Evolutionary conservation across 768 basidiomycete genomes (phyloP), one percentile per base, ranked within the genome.

Genomic region (Naganishia vaughanmartiniae): DNA sequence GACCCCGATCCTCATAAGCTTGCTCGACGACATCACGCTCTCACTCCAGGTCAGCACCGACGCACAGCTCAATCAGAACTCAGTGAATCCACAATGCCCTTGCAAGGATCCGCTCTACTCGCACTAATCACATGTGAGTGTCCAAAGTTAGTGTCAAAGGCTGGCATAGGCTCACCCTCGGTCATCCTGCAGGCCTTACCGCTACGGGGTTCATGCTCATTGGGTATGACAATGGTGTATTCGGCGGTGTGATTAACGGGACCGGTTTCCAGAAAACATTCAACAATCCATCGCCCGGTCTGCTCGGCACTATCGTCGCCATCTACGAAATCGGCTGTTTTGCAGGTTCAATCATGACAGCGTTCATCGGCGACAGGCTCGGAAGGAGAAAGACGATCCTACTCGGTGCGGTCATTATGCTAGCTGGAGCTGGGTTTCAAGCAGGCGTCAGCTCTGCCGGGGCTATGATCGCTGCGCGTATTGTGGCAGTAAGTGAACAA

Each of bases 251-350:
- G 63, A 74, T 77, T 68, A 70, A 73, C 67, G 57, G 74, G 21
- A 57, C 67, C 14, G 36, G 54, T 56, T 69, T 69, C 54, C 56
- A 55, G 42, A 73, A 72, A 24, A 70, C 71, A 4, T 60, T 65
- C 39, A 70, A 54, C 54, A 66, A 54, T 39, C 68, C 72, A 2
- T 73, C 73, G 11, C 67, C 75, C 17, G 63, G 67, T 42, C 65
- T 77, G 1, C 73, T 73, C 54, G 76, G 76, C 15, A 75, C 74
- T 0, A 70, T 75, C 60, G 74, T 77, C 10, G 74, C 76, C n/a
- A 75, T 77, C 34, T 75, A 76, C 67, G 77, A 78, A 26, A 73
- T 73, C 42, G 78, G 78, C 1, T 79, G 78, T 54, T 56, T 71
- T 15, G 67, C 73, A 24, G 78, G 78, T 9, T 70, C 78, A 4